Evolutionary conservation across 2,329 filamentous ascomycete genomes (phyloP), one percentile per base, ranked within the genome.

Genomic region (Penicillium sp.): DNA sequence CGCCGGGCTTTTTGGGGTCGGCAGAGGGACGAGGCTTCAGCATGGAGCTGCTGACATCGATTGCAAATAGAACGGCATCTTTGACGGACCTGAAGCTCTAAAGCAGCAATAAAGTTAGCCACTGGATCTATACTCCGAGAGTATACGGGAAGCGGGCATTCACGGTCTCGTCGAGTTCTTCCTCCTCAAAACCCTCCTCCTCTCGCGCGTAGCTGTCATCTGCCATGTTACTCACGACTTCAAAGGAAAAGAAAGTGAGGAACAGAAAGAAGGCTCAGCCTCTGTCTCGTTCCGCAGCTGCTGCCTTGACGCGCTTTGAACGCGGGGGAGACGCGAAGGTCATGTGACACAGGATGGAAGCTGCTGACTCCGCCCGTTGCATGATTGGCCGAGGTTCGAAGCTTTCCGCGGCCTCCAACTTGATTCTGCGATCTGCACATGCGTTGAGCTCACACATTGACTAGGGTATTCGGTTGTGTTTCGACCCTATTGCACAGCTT

Each of bases 1-100:
- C 84, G 58, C 89, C 87, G 39, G 85, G 83, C 69, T 91, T 92
- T 73, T 89, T 95, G 45, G 85, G 81, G 54, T 82, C 79, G 6
- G 80, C 80, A 2, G 79, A 74, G 2, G 84, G 81, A 20, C 89
- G 89, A 38, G 76, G 76, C 1, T 77, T 76, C 56, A 97, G 77
- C 92, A 97, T 99, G 0, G 90, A 91, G 33, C 84, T 74, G 78
- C 89, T 96, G 67, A 97, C 81, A 64, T 97, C 88, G 64, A 99
- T 96, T 13, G 91, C 92, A 69, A 99, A 92, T 22, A 99, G 80
- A n/a, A 97, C 83, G n/a, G 94, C 94, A 84, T 99, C 94, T 75
- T 96, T 96, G 68, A 92, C 87, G 0, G 87, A 81, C 76, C 92
- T 95, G 77, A 94, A 99, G 71, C 85, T 86, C 90, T 92, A 62